Evolutionary conservation across 805 yeast genomes (phyloP).

Genomic region (Lipomyces starkeyi): DNA sequence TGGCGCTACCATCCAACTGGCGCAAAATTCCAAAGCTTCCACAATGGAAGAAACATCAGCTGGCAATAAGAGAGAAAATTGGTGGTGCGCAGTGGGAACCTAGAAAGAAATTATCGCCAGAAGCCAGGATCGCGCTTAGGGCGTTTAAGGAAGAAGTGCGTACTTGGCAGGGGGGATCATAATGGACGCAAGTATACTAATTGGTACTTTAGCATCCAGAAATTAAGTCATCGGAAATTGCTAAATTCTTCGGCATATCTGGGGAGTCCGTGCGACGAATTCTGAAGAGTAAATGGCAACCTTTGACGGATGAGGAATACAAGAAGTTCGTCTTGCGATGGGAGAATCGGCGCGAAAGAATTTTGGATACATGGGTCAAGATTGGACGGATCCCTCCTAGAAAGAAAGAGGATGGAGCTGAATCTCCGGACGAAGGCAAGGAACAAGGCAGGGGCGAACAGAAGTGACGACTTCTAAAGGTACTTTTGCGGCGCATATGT

Average conservation of each 20-base stretch:
- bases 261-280: constrained; percentile 86
- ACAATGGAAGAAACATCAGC: constrained; percentile 74
- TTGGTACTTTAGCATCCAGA: constrained; percentile 56
- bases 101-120: constrained; percentile 66
- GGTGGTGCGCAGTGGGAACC: constrained; percentile 70
- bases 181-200: background rate
- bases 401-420: constrained; percentile 7
- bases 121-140: constrained; percentile 69
- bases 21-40: constrained; percentile 53
- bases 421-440: background rate
- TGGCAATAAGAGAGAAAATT: constrained; percentile 66
- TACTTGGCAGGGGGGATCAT: background rate
- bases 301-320: constrained; percentile 59
- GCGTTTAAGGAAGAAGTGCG: constrained; percentile 53
- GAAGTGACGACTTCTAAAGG: background rate
- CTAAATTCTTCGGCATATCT: constrained; percentile 68
- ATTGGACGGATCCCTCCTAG: constrained; percentile 17
- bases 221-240: constrained; percentile 63
- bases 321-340: constrained; percentile 56
- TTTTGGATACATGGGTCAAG: constrained; percentile 25
- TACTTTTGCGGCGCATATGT: background rate
- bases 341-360: constrained; percentile 53
- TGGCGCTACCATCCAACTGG: constrained; percentile 54
- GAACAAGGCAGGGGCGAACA: constrained; percentile 1
- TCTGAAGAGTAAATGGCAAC: constrained; percentile 76